Base-by-base conservation (phyloP, 163 green algal genomes). In the Scenedesmus sp. region DNA sequence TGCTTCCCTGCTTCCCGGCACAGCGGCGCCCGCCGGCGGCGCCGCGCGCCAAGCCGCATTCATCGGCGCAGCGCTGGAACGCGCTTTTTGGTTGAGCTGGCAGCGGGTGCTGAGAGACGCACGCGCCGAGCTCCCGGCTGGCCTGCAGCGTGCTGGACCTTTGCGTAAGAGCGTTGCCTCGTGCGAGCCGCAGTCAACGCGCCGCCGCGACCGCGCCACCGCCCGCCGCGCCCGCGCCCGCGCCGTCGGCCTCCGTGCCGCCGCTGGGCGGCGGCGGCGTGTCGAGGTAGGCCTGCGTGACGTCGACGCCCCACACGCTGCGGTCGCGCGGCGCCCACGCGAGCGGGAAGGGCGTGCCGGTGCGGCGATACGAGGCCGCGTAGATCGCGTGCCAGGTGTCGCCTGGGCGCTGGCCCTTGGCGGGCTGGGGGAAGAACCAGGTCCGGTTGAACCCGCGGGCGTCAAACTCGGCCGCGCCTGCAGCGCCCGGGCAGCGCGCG, bases 371-470 rank as follows among this genome's bases (percentile, higher is more conserved):
- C 1, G 73, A 74, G 4, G 81, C 65, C 22, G 85, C 81, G 45
- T 85, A 89, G 54, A 89, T 87, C 24, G 78, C 81, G 51, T 89
- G 78, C 65, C 54, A 63, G 24, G 60, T 60, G 60, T 47, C 50
- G 7, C 82, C 78, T 11, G 78, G 62, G 1, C 80, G 24, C 26
- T 83, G 70, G n/a, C 53, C 47, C 53, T 83, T 82, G 33, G 85
- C 85, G 28, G 85, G 85, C 13, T 85, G 57, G 13, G 85, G 85
- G 31, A 87, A 85, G 77, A 89, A 89, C 85, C 85, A 88, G 24
- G 83, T 86, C 3, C 42, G 50, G 62, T 80, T 81, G 31, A 47
- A 80, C 24, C 5, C 80, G 74, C 53, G 54, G 22, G 63, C 26
- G 33, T 47, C 78, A 47, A 63, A 63, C 48, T 84, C 62, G 29